Evolutionary conservation across 2,329 filamentous ascomycete genomes (phyloP).

Genomic region (Aureobasidium melanogenum): DNA sequence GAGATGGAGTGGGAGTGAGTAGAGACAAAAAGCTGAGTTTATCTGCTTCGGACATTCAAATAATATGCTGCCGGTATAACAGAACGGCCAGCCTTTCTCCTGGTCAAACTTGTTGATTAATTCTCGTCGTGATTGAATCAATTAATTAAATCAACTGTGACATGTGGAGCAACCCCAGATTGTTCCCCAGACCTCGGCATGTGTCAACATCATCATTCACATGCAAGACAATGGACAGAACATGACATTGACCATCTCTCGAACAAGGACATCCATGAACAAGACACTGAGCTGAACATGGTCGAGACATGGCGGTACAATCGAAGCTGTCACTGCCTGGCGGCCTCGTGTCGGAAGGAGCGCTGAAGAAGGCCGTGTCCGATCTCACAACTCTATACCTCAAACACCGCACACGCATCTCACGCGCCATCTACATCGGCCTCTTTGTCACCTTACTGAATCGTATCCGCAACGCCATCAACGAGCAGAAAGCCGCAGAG

Average conservation of each 20-base stretch:
- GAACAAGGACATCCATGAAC: neutral
- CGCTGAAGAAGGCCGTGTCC: slow-evolving; percentile 55
- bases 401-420: slow-evolving; percentile 71
- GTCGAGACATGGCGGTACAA: slow-evolving; percentile 55
- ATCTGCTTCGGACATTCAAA: neutral
- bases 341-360: slow-evolving; percentile 45
- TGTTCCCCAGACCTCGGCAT: neutral
- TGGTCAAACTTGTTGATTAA: neutral
- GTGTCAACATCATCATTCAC: neutral
- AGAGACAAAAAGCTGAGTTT: neutral
- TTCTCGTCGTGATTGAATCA: neutral
- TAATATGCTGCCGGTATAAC: neutral
- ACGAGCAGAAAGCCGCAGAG: slow-evolving; percentile 72
- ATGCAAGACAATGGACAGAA: neutral
- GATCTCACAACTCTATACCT: slow-evolving; percentile 66
- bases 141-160: neutral
- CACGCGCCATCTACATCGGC: slow-evolving; percentile 72
- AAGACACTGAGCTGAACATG: neutral
- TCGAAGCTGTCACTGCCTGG: slow-evolving; percentile 57
- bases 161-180: neutral
- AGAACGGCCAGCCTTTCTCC: neutral
- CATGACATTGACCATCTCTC: neutral
- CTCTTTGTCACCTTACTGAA: slow-evolving; percentile 73
- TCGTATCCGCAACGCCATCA: slow-evolving; percentile 82
- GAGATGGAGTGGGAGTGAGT: slow-evolving; percentile 38